Evolutionary conservation across 176 grass and related monocot genomes (phyloP).

Genomic region (Phragmites australis): DNA sequence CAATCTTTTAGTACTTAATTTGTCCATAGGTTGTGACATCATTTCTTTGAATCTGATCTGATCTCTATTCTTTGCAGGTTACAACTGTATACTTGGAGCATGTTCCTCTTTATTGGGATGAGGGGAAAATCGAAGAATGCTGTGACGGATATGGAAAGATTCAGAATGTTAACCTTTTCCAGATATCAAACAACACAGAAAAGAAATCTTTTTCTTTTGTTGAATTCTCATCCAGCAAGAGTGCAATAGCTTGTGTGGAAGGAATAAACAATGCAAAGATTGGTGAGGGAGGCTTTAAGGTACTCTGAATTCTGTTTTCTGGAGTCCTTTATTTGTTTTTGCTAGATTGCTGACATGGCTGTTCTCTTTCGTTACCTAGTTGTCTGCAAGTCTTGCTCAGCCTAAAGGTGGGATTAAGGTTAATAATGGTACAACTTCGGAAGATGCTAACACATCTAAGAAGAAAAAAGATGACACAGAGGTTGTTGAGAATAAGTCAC

Average conservation of each 20-base stretch:
- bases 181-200: constrained; percentile 49
- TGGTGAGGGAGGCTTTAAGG: constrained; percentile 59
- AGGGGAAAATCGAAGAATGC: constrained; percentile 53
- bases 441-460: constrained; percentile 24
- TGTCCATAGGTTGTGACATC: neutral
- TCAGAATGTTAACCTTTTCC: constrained; percentile 55
- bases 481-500: constrained; percentile 17
- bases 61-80: constrained; percentile 45
- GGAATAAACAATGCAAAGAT: constrained; percentile 63
- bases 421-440: constrained; percentile 24
- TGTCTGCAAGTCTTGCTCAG: constrained; percentile 59
- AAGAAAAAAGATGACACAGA: constrained; percentile 36
- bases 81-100: constrained; percentile 77
- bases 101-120: constrained; percentile 73
- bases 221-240: constrained; percentile 73
- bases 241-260: constrained; percentile 75
- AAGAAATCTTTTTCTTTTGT: constrained; percentile 67
- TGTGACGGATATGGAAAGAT: constrained; percentile 73
- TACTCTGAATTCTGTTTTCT: constrained; percentile 37
- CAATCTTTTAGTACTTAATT: constrained; percentile 15
- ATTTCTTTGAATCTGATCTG: constrained; percentile 28
- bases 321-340: constrained; percentile 28
- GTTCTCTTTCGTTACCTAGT: constrained; percentile 36
- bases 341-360: constrained; percentile 23
- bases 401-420: constrained; percentile 48